Conservation (phyloP, 495 filamentous ascomycete species). For the Penicillium lagena region DNA sequence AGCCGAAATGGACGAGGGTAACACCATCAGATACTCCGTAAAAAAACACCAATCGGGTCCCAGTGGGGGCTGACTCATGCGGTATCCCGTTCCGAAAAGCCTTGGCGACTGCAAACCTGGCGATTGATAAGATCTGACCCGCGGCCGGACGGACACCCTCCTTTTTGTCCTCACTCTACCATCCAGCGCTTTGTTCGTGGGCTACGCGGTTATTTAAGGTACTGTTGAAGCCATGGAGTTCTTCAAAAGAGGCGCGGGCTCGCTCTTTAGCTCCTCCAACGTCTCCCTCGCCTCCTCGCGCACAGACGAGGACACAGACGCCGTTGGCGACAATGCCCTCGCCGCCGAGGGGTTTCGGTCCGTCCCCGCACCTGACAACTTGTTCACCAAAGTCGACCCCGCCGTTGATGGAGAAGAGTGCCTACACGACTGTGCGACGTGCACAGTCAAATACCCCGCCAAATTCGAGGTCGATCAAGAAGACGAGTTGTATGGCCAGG, state of each 20-base stretch:
- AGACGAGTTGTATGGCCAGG: slow-evolving; percentile 76
- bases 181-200: too few species aligned
- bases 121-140: slow-evolving; percentile 28
- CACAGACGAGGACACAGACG: slow-evolving; percentile 17
- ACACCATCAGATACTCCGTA: too few species aligned
- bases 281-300: slow-evolving; percentile 20
- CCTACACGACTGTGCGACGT: slow-evolving; percentile 80
- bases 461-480: slow-evolving; percentile 68
- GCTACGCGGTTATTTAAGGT: too few species aligned
- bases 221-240: slow-evolving; percentile 22
- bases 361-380: slow-evolving; percentile 25
- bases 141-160: background rate
- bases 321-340: slow-evolving; percentile 14
- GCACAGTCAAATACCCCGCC: slow-evolving; percentile 70
- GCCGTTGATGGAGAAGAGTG: slow-evolving; percentile 85
- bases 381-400: slow-evolving; percentile 51
- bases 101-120: slow-evolving; percentile 17
- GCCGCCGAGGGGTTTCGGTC: slow-evolving; percentile 33
- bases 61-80: slow-evolving; percentile 19
- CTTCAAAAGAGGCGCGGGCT: slow-evolving; percentile 27
- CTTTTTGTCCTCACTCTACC: too few species aligned
- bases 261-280: slow-evolving; percentile 28
- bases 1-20: too few species aligned
- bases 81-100: slow-evolving; percentile 7
- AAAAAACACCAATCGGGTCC: slow-evolving; percentile 5